A percentile compares a stretch with the other conserved stretches of the same genome.
These are phyloP conservation scores for Saturnispora bothae DNA, from an alignment of 805 yeast genomes.

Conservation along the genomic window DNA sequence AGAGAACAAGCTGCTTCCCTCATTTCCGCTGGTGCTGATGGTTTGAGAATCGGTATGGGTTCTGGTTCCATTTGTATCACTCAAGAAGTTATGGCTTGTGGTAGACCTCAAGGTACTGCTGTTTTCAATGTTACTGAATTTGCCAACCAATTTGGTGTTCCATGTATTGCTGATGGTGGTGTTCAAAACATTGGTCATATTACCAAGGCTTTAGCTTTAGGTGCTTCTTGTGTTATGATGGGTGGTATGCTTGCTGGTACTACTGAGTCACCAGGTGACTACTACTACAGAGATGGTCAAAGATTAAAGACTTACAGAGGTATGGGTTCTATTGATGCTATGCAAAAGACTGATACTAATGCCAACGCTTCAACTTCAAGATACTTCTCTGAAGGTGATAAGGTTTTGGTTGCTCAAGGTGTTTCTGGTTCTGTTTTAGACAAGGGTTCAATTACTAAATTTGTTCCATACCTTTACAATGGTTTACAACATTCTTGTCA, in stretches of 20 bases:
- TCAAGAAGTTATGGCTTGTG: slow-evolving; percentile 99
- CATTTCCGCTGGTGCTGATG: slow-evolving; percentile 95
- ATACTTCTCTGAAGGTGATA: slow-evolving; percentile 92
- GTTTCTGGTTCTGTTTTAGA: slow-evolving; percentile 95
- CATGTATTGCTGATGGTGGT: slow-evolving; percentile 99
- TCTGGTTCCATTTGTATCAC: slow-evolving; percentile 99
- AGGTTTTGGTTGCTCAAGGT: slow-evolving; percentile 97
- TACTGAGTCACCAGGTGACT: slow-evolving; percentile 95
- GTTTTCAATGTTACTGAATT: slow-evolving; percentile 90
- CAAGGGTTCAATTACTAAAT: slow-evolving; percentile 90
- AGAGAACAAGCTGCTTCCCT: slow-evolving; percentile 97
- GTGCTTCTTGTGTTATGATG: slow-evolving; percentile 98
- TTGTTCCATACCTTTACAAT: slow-evolving; percentile 84
- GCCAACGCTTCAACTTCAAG: slow-evolving; percentile 98
- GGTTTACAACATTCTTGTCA: slow-evolving; percentile 98
- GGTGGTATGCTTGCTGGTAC: slow-evolving; percentile 99
- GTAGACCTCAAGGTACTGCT: slow-evolving; percentile 99
- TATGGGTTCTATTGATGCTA: slow-evolving; percentile 99
- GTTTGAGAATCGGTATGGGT: slow-evolving; percentile 98
- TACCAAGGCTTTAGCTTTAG: slow-evolving; percentile 90
- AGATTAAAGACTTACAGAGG: slow-evolving; percentile 97
- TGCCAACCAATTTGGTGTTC: slow-evolving; percentile 92
- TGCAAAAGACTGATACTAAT: slow-evolving; percentile 79
- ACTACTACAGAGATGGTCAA: slow-evolving; percentile 96
- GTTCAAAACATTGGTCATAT: slow-evolving; percentile 97